Evolutionary conservation across 2,329 filamentous ascomycete species (phyloP), one percentile per base, ranked within the genome.

Genomic region (Purpureocillium takamizusanense): DNA sequence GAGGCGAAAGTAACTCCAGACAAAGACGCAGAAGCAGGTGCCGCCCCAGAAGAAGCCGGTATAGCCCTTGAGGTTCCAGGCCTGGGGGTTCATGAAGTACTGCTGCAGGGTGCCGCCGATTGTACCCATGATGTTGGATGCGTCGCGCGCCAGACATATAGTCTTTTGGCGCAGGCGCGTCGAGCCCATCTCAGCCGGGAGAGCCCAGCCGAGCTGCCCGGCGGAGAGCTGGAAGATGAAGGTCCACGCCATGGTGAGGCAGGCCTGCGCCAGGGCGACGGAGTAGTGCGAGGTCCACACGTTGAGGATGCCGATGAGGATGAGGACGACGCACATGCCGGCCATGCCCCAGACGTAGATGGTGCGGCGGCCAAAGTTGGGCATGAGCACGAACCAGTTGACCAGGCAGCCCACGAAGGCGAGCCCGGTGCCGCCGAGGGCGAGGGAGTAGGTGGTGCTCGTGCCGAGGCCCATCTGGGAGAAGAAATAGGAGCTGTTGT

Each of bases 301-400:
- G 39, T 60, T 66, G 48, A 15, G 54, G 2, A 65, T 45, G 0
- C 67, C 59, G n/a, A 74, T 59, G 14, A 61, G 49, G 10, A 65
- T 60, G 2, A 68, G 54, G 0, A 58, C 53, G 28, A 46, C 2
- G 39, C 51, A 46, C 60, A 73, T 58, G 17, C 54, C 50, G 3
- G 60, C 58, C 27, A 67, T 61, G n/a, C 70, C 70, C 17, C 50
- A 51, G 16, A 70, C 53, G 38, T 73, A 65, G 4, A 69, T 55
- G 1, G 57, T 61, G 4, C 67, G 60, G 14, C 69, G 60, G 17
- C 69, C 69, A 36, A 70, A 60, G 3, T 59, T 49, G 0, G 53
- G 52, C 58, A 66, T 65, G 30, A 66, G 43, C 8, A 48, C 36
- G 7, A 58, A 42, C 69, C 67, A 74, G 2, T 66, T 66, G 2